phyloP scores from a whole-genome alignment of 2,329 filamentous ascomycete species.

The Trichoderma lentiforme region DNA sequence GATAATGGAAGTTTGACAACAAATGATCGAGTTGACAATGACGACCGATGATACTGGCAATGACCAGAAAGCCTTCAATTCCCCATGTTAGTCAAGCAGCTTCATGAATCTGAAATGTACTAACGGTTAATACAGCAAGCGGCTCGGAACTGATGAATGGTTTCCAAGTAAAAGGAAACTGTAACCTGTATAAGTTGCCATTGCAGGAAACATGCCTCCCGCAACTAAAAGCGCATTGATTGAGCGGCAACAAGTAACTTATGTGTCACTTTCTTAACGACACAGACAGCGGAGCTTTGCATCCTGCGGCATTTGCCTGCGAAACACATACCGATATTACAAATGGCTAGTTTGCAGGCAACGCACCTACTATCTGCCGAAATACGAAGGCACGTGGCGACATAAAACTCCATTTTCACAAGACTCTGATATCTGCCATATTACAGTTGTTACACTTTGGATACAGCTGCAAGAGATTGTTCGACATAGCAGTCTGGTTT shows the following conservation, averaged over 20 bases:
- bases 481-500: too few relatives aligned
- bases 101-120: not conserved
- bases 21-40: too few relatives aligned
- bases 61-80: too few relatives aligned
- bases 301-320: not conserved
- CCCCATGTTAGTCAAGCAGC: not conserved
- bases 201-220: too few relatives aligned
- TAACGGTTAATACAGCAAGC: too few relatives aligned
- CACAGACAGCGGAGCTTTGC: not conserved
- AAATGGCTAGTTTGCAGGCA: too few relatives aligned
- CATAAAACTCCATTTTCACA: not conserved
- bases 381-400: not conserved
- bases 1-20: too few relatives aligned
- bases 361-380: not conserved
- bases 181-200: not conserved
- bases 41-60: too few relatives aligned
- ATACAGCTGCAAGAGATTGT: too few relatives aligned
- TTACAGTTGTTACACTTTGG: not conserved
- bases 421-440: not conserved
- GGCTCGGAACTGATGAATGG: too few relatives aligned
- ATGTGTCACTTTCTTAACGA: not conserved
- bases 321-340: too few relatives aligned
- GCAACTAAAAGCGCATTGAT: not conserved
- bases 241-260: not conserved
- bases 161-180: not conserved